Conservation (phyloP, 2,329 filamentous ascomycete species). For the Clarireedia hainanense region DNA sequence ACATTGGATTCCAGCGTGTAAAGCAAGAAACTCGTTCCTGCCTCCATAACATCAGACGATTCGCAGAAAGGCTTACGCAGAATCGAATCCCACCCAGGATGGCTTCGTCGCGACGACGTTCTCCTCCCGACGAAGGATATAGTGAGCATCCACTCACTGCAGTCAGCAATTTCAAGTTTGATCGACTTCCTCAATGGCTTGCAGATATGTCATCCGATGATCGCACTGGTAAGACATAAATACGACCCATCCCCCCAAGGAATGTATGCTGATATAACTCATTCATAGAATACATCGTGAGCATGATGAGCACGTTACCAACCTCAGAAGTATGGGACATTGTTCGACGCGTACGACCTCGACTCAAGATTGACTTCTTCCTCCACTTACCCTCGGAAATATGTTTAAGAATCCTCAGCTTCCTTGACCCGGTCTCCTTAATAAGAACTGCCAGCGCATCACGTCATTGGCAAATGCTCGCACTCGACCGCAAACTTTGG, state of each 20-base stretch:
- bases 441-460: constrained; percentile 74
- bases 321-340: constrained; percentile 75
- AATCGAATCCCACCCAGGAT: not conserved
- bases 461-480: constrained; percentile 71
- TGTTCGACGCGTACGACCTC: constrained; percentile 69
- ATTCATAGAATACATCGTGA: constrained; percentile 66
- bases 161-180: constrained; percentile 9
- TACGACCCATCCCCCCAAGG: not conserved
- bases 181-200: constrained; percentile 20
- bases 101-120: constrained; percentile 8
- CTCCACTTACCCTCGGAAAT: constrained; percentile 81
- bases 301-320: constrained; percentile 67
- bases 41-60: no score
- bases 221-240: constrained; percentile 20
- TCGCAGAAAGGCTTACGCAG: no score
- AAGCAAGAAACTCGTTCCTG: no score
- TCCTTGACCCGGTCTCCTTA: constrained; percentile 73
- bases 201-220: constrained; percentile 20
- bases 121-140: constrained; percentile 30
- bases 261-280: not conserved
- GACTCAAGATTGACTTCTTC: constrained; percentile 90
- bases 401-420: constrained; percentile 80
- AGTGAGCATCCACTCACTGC: constrained; percentile 29
- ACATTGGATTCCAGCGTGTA: no score
- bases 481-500: constrained; percentile 82